Evolutionary conservation across 1,284 basidiomycete species (phyloP), one percentile per base, ranked within the genome.

Genomic region (Cystobasidium pallidum): DNA sequence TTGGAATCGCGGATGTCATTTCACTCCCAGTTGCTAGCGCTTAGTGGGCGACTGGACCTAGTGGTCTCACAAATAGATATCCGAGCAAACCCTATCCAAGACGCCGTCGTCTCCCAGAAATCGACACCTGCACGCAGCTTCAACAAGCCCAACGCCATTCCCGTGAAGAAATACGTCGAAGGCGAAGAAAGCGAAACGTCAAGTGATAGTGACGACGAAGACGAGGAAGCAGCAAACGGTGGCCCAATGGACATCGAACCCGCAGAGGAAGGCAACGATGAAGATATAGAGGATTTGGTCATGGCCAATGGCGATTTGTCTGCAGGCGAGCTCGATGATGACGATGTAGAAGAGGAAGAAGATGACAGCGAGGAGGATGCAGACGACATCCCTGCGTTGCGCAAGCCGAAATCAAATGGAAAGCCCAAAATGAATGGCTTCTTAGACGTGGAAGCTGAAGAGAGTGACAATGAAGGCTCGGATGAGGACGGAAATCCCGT

Each of bases 51-150:
- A 72, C 84, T 98, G 26, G 95, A 97, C 79, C 90, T 95, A 82
- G 92, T 96, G 2, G 85, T 98, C 52, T 90, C 92, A 8, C 95
- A 98, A 81, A 92, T 97, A 75, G 91, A 94, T 80, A 86, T 94
- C 82, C 26, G 68, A 19, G 30, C 61, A 71, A 73, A 76, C 75
- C 54, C 76, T 74, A 17, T 77, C 72, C 58, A 61, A 30, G 58
- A 61, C 36, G 58, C 26, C 15, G 21, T 61, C 34, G 30, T 34
- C 34, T 36, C 28, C 2, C 54, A 57, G 32, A 32, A 68, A 49
- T 24, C 41, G 43, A 45, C 52, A 17, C 39, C 66, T 32, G 55
- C 52, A 17, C 24, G 26, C n/a, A 54, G 17, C 26, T 39, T 39
- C 28, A 34, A 15, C 28, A 49, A 45, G 28, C 32, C 51, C 32